Conservation (phyloP, 805 yeast genomes). For the Myxozyma nipponensis region DNA sequence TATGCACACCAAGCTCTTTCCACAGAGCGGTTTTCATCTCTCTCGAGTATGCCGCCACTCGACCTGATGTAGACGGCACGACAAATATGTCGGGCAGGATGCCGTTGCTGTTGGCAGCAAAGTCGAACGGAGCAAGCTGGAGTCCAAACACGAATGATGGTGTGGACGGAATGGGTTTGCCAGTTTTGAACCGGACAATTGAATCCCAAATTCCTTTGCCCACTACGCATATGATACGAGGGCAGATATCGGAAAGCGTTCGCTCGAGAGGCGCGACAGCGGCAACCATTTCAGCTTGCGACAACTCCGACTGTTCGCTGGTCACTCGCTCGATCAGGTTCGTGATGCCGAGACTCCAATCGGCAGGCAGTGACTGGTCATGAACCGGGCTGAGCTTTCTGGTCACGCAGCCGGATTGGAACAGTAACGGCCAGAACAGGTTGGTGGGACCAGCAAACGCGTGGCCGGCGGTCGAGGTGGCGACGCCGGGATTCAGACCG, state of each 20-base stretch:
- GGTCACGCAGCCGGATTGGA: conserved; percentile 47
- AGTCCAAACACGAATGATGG: conserved; percentile 53
- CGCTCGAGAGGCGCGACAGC: conserved; percentile 52
- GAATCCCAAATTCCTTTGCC: conserved; percentile 77
- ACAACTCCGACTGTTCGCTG: conserved; percentile 52
- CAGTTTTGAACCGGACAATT: conserved; percentile 40
- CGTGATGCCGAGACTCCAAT: conserved; percentile 60
- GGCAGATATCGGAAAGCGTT: conserved; percentile 42
- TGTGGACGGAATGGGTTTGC: conserved; percentile 35
- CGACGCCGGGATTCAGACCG: conserved; percentile 70
- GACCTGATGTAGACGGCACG: conserved; percentile 69
- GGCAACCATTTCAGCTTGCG: conserved; percentile 48
- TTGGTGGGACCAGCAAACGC: conserved; percentile 71
- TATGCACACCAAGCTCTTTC: conserved; percentile 39
- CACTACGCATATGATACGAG: conserved; percentile 52
- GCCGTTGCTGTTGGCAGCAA: conserved; percentile 8
- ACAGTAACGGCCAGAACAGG: conserved; percentile 62
- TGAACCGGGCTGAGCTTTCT: conserved; percentile 41
- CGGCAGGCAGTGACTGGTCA: conserved; percentile 40
- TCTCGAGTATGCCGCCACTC: conserved; percentile 52
- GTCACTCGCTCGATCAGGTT: conserved; percentile 68
- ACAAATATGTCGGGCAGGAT: conserved; percentile 45
- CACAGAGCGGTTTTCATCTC: conserved; percentile 49
- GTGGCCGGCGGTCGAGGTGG: conserved; percentile 59
- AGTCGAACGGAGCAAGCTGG: conserved; percentile 34